phyloP scores from a whole-genome alignment of 2,329 filamentous ascomycete genomes.

The Verticillium longisporum region DNA sequence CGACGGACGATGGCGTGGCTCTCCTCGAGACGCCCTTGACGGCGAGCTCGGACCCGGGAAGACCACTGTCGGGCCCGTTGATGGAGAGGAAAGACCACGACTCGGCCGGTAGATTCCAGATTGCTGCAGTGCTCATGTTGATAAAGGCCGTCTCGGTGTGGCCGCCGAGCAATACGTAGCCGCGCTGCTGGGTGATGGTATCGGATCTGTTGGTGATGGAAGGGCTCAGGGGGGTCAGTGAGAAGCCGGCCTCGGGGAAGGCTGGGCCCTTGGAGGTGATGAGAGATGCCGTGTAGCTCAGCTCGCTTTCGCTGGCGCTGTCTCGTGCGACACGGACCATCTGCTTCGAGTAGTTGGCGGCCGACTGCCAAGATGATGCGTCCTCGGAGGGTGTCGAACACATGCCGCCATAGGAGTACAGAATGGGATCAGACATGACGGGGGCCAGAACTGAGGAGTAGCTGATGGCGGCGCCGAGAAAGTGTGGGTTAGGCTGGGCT shows the following conservation, averaged over 20 bases:
- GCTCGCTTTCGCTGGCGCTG: slow-evolving; percentile 14
- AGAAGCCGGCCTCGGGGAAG: slow-evolving; percentile 75
- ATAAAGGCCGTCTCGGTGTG: slow-evolving; percentile 80
- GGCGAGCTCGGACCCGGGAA: slow-evolving; percentile 40
- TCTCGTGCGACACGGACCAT: slow-evolving; percentile 63
- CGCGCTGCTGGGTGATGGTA: slow-evolving; percentile 63
- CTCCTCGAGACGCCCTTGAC: slow-evolving; percentile 29
- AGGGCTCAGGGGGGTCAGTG: slow-evolving; percentile 65
- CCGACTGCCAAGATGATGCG: slow-evolving; percentile 51
- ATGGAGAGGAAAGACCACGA: slow-evolving; percentile 77
- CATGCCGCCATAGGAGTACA: slow-evolving; percentile 88
- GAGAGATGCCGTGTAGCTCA: slow-evolving; percentile 26
- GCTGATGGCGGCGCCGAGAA: slow-evolving; percentile 51
- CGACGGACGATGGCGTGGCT: slow-evolving; percentile 35
- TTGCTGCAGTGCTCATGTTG: slow-evolving; percentile 85
- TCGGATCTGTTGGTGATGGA: slow-evolving; percentile 63
- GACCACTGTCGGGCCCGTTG: slow-evolving; percentile 28
- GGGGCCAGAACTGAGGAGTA: slow-evolving; percentile 59
- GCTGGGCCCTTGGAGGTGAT: slow-evolving; percentile 35
- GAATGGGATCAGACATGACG: slow-evolving; percentile 41
- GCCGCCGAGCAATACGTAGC: slow-evolving; percentile 77
- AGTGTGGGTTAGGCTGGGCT: slow-evolving; percentile 32
- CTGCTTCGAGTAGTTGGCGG: slow-evolving; percentile 70
- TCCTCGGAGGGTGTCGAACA: slow-evolving; percentile 51
- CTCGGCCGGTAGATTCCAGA: slow-evolving; percentile 82